phyloP scores from a whole-genome alignment of 192 early-diverging fungal species.

The Backusella parvicylindrica region DNA sequence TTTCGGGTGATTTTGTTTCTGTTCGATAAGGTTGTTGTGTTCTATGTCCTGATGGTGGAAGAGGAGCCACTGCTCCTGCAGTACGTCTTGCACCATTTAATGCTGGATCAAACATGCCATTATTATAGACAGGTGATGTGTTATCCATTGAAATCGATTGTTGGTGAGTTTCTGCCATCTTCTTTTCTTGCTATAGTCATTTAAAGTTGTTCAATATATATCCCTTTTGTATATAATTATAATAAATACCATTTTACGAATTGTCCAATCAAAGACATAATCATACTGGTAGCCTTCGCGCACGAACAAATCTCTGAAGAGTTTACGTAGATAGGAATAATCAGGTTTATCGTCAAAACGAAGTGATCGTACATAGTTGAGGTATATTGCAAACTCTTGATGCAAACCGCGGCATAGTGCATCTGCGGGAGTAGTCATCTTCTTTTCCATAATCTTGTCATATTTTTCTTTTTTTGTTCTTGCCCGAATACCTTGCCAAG shows the following conservation, averaged over 20 bases:
- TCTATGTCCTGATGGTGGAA: constrained; percentile 12
- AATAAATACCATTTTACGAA: constrained; percentile 58
- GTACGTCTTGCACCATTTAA: neutral
- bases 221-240: neutral
- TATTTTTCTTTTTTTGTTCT: constrained; percentile 93
- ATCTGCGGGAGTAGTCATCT: constrained; percentile 85
- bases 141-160: neutral
- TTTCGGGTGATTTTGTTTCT: constrained; percentile 29
- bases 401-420: constrained; percentile 80
- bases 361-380: constrained; percentile 83
- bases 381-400: constrained; percentile 83
- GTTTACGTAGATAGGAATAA: constrained; percentile 83
- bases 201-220: neutral
- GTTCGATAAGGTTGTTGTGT: constrained; percentile 21
- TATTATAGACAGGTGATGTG: neutral
- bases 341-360: constrained; percentile 91
- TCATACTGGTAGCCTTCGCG: constrained; percentile 83
- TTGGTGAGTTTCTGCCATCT: neutral
- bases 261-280: constrained; percentile 91
- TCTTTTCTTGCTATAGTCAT: constrained; percentile 30
- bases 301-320: constrained; percentile 85
- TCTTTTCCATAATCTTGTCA: constrained; percentile 94
- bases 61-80: neutral
- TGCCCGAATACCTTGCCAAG: constrained; percentile 91
- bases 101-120: constrained; percentile 1